phyloP scores from a whole-genome alignment of 1,284 basidiomycete species.

The Singerocomus rubriflavus region DNA sequence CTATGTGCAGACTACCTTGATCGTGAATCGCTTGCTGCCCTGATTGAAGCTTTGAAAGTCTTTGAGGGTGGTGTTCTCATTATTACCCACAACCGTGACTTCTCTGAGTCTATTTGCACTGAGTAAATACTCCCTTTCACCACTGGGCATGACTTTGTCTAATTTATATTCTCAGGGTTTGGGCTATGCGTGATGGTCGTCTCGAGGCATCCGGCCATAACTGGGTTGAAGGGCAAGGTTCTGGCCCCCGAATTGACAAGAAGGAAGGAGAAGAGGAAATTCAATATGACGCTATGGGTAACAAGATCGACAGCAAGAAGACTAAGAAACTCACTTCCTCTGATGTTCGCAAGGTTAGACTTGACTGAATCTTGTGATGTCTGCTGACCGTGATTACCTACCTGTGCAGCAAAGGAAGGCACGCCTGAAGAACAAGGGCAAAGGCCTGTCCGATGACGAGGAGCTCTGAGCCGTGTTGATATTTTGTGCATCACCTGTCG shows the following conservation, averaged over 20 bases:
- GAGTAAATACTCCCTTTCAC: slow-evolving; percentile 45
- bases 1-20: slow-evolving; percentile 81
- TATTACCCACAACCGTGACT: slow-evolving; percentile 97
- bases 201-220: slow-evolving; percentile 96
- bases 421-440: slow-evolving; percentile 85
- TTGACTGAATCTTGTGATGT: not conserved
- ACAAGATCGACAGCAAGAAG: slow-evolving; percentile 89
- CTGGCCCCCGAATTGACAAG: slow-evolving; percentile 90
- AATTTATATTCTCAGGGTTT: slow-evolving; percentile 50
- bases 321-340: slow-evolving; percentile 77
- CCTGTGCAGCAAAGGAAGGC: slow-evolving; percentile 79
- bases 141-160: slow-evolving; percentile 11
- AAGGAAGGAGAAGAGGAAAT: slow-evolving; percentile 83
- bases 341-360: slow-evolving; percentile 70
- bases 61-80: slow-evolving; percentile 97
- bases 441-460: slow-evolving; percentile 74
- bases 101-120: slow-evolving; percentile 92
- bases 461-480: slow-evolving; percentile 37
- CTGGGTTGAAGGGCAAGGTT: slow-evolving; percentile 97
- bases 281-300: slow-evolving; percentile 92
- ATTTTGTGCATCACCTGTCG: slow-evolving; percentile 2
- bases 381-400: slow-evolving; percentile 15
- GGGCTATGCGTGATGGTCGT: slow-evolving; percentile 92
- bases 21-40: slow-evolving; percentile 94
- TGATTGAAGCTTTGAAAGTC: slow-evolving; percentile 93